Evolutionary conservation across 2,329 filamentous ascomycete genomes (phyloP), one percentile per base, ranked within the genome.

Genomic region (Penicillium expansum): DNA sequence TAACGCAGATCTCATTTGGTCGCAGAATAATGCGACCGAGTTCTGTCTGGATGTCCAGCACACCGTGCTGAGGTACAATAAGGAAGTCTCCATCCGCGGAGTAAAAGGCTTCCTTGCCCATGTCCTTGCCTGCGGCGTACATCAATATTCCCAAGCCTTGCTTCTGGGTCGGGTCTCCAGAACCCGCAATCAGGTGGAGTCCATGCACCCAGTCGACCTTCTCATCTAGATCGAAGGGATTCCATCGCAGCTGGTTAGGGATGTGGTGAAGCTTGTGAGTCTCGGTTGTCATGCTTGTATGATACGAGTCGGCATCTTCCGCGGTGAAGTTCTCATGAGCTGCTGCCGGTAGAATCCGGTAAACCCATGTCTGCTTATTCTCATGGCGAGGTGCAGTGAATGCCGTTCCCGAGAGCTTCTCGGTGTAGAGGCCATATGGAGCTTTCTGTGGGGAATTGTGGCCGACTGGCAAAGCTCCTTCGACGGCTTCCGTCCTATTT

Each of bases 371-470:
- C 70, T 90, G 87, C 67, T 84, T 84, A 74, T 89, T 90, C 56
- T 87, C 82, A 69, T 84, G 79, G 29, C 88, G 79, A 0, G 87
- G 86, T 1, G 86, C 85, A 4, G 87, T 90, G 70, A 91, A 91
- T 30, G 88, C 80, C 1, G 86, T 89, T 8, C 87, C 88, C 0
- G 87, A 89, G 42, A 90, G 80, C 77, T 89, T 89, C 76, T 96
- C 91, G 29, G 90, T 86, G 75, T 94, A 94, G 29, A 96, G 84
- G 0, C 90, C 91, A 62, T 86, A 85, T 0, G 89, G 82, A 0
- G 86, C 86, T 69, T 91, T 91, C 71, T 95, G 91, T 0, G 91
- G 91, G 3, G 89, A 91, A 79, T 95, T 96, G 41, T 87, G 83
- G 48, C 83, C 90, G 57, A 91, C 70, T 9, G 91, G 90, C 5